A percentile compares a stretch with the other conserved stretches of the same genome.
Conservation (phyloP, 768 basidiomycete genomes). For the Xerocomus brunneocitrinus region DNA sequence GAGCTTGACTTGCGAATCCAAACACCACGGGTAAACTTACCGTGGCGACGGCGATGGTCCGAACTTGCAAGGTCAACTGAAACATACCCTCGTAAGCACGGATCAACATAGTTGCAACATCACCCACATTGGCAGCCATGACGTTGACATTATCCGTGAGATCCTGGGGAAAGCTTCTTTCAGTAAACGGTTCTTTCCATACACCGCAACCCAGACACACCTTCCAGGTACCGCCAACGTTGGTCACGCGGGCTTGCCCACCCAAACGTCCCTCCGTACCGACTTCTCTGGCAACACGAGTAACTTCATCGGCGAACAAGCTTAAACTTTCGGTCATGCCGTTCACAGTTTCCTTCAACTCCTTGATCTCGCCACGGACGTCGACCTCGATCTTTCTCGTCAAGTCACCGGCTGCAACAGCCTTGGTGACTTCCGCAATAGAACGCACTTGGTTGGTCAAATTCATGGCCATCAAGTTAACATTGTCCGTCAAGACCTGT, state of each 20-base stretch:
- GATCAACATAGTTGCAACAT: neutral
- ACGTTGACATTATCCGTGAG: constrained; percentile 94
- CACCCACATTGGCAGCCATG: constrained; percentile 85
- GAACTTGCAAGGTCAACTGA: constrained; percentile 87
- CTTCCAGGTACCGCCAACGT: constrained; percentile 97
- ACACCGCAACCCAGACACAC: constrained; percentile 18
- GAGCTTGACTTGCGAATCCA: neutral
- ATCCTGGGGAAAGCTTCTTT: constrained; percentile 40
- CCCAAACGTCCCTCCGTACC: constrained; percentile 95
- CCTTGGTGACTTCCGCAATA: constrained; percentile 89
- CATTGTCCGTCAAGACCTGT: constrained; percentile 67
- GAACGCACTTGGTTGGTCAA: constrained; percentile 89
- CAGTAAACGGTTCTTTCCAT: neutral
- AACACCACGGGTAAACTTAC: constrained; percentile 38
- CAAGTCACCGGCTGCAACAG: constrained; percentile 89
- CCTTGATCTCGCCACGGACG: constrained; percentile 87
- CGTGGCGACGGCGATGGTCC: constrained; percentile 89
- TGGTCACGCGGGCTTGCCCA: constrained; percentile 89
- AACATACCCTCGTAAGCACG: constrained; percentile 5
- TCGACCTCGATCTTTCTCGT: constrained; percentile 91
- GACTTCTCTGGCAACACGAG: constrained; percentile 90
- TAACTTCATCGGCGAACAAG: constrained; percentile 79
- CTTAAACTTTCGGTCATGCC: constrained; percentile 89
- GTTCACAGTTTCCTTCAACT: constrained; percentile 90
- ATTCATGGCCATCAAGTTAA: constrained; percentile 88